Evolutionary conservation across 2,329 filamentous ascomycete genomes (phyloP), one percentile per base, ranked within the genome.

Genomic region (Venturiaceae sp.): DNA sequence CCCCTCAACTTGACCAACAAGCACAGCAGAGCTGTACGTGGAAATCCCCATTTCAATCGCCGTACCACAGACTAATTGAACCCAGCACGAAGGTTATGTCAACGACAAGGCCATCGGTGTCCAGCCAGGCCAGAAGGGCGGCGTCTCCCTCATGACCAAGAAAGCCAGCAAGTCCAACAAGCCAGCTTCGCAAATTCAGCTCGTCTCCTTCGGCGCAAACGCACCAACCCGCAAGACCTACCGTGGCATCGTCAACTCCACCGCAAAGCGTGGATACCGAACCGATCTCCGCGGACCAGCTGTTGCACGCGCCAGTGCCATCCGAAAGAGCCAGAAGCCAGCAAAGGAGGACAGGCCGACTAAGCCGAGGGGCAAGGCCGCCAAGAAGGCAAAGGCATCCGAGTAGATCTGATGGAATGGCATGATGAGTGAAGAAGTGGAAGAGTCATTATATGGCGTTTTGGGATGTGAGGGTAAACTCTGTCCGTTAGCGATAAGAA

Each of bases 1-100:
- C 90, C 92, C 70, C 79, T 96, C 67, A 99, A 97, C 85, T 78
- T 97, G 77, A 82, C 79, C 75, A 97, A 96, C 87, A 81, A 86
- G 78, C 87, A 95, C 82, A 86, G 83, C 69, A 88, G 90, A 80
- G 97, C 95, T 86, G 90, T 94, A 77, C 65, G 73, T 47, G 46
- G 26, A 50, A 23, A 28, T 30, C 21, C 16, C 23, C 7, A 14
- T 57, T 60, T 19, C 33, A 5, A 59, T 59, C 54, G 61, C 61
- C 63, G 61, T 23, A 57, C 69, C 71, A 66, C 71, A 58, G 53
- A 46, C 41, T 52, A 55, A 57, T 44, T 36, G 26, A 54, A 23
- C 64, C 63, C 72, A 95, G 90, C 84, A 96, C 77, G 89, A 89
- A 70, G 94, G 94, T 72, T 95, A 91, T 77, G 85, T 90, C 77